These are phyloP conservation scores for Pythium guiyangense DNA, from an alignment of 352 stramenopile species.

Conservation along the genomic window DNA sequence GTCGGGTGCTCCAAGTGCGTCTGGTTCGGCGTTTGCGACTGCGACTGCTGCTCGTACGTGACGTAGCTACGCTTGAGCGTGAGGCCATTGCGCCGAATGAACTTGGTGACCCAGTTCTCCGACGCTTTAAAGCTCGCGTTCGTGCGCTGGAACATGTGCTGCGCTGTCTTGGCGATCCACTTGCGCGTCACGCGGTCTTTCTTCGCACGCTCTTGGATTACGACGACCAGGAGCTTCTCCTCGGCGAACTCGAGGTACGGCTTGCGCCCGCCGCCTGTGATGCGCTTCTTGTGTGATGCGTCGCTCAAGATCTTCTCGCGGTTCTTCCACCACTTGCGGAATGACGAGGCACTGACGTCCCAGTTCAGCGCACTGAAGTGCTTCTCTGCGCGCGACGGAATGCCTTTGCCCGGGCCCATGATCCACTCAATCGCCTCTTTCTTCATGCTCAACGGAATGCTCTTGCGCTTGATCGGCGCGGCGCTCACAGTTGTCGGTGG, in stretches of 20 bases:
- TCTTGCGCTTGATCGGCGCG: constrained; percentile 54
- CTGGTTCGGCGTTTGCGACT: constrained; percentile 1
- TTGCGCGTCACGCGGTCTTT: constrained; percentile 77
- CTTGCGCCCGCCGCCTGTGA: constrained; percentile 64
- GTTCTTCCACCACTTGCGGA: constrained; percentile 86
- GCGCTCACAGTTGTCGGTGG: not conserved
- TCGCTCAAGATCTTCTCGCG: constrained; percentile 74
- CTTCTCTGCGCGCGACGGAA: constrained; percentile 66
- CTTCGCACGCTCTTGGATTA: constrained; percentile 74
- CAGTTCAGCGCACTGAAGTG: constrained; percentile 68
- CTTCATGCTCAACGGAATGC: constrained; percentile 76
- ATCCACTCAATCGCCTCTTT: constrained; percentile 84
- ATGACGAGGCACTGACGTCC: constrained; percentile 73
- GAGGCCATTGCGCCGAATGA: constrained; percentile 72
- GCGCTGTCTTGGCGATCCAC: constrained; percentile 80
- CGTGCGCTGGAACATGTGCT: constrained; percentile 82
- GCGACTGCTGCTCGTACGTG: constrained; percentile 49
- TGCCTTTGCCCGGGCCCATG: constrained; percentile 58
- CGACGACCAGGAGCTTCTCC: constrained; percentile 65
- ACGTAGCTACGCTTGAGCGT: constrained; percentile 77
- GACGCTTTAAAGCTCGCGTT: constrained; percentile 70
- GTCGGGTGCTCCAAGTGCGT: not conserved
- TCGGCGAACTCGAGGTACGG: constrained; percentile 64
- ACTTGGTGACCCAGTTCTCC: constrained; percentile 84
- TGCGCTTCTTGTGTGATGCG: constrained; percentile 65